Evolutionary conservation across 306 rosid genomes (phyloP), one percentile per base, ranked within the genome.

Genomic region (Quercus aquifolioides): DNA sequence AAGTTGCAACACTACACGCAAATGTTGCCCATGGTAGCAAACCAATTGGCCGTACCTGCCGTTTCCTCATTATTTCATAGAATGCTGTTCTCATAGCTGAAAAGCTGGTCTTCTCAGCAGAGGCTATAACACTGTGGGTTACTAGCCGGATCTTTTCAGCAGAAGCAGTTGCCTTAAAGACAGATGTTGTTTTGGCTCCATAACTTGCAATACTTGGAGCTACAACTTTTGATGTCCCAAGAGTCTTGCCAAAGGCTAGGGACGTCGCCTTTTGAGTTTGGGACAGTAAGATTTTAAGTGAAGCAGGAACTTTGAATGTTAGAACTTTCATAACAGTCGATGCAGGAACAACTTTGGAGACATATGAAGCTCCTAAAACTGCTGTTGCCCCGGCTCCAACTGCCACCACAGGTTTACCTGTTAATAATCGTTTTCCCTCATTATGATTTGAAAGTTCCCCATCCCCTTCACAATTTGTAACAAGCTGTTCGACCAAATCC

Each of bases 321-420:
- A 81, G 79, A 72, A 82, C 81, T 84, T 92, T 92, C 84, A 88
- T 25, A 30, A 92, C 9, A 8, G 91, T 89, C 6, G 95, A 90
- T 46, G 94, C 84, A 17, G 96, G 97, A 62, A 85, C 86, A 26
- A 69, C 90, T 78, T 93, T 93, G 52, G 94, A 91, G 76, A 93
- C 83, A 23, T 91, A 93, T 25, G 98, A 87, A 80, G 84, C 97
- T 69, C 98, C 97, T 55, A 93, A 76, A 77, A 90, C 88, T 57
- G 90, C 94, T 4, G 97, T 91, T 41, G 94, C 97, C 55, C 97
- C 98, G 2, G 98, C 97, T 75, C 97, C 94, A 8, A 91, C 90
- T 72, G 94, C 98, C 79, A 93, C 88, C 81, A 90, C 58, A 60
- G 97, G 92, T 57, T 86, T 93, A 52, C 78, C 90, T 2, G 88